Evolutionary conservation across 164 flowering plant species (phyloP).

Genomic region (Magnolia officinalis): DNA sequence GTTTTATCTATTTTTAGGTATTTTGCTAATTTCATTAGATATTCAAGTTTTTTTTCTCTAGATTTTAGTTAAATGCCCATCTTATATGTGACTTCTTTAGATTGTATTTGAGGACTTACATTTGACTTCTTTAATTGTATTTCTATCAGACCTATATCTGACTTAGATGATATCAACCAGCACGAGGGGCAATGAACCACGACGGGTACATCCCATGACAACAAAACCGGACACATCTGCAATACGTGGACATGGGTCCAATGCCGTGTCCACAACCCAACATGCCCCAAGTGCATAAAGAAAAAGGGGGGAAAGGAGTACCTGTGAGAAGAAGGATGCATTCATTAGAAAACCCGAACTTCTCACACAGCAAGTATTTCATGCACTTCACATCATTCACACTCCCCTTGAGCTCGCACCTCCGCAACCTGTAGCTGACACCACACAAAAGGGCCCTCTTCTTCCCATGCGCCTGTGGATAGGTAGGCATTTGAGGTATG

Average conservation of each 20-base stretch:
- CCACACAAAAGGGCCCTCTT: conserved; percentile 62
- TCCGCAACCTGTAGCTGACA: conserved; percentile 32
- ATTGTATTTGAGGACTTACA: too few species aligned
- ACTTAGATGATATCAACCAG: too few species aligned
- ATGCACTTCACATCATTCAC: conserved; percentile 50
- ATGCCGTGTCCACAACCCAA: background rate
- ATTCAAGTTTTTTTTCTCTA: too few species aligned
- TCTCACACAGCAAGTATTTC: conserved; percentile 38
- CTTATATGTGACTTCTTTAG: too few species aligned
- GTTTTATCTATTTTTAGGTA: too few species aligned
- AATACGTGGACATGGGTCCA: background rate
- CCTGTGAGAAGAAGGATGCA: conserved; percentile 71
- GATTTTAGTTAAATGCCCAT: too few species aligned
- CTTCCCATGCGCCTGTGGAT: conserved; percentile 24
- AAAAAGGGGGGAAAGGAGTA: conserved; percentile 10
- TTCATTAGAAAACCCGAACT: conserved; percentile 34
- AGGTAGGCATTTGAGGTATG: background rate
- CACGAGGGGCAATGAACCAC: too few species aligned
- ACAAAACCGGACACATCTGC: too few species aligned
- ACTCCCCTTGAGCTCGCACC: conserved; percentile 43
- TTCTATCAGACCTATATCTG: too few species aligned
- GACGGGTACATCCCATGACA: too few species aligned
- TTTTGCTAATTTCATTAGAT: too few species aligned
- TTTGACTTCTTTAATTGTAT: too few species aligned
- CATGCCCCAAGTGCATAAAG: background rate